Evolutionary conservation across 345 rosid species (phyloP).

Genomic region (Moricandia arvensis): DNA sequence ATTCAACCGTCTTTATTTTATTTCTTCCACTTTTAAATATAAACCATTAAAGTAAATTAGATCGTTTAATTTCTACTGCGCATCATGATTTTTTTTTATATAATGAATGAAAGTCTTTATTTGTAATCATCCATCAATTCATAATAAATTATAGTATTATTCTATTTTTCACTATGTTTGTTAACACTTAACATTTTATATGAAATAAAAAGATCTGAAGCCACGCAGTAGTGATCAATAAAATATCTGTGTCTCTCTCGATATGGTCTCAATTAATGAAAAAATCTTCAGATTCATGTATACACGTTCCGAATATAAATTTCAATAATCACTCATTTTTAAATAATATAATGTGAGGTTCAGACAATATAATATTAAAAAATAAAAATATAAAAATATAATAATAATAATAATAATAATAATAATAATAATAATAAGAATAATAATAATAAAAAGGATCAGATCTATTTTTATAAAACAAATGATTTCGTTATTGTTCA

Average conservation of each 20-base stretch:
- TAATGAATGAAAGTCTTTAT: not conserved
- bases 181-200: not conserved
- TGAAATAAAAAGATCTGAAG: not conserved
- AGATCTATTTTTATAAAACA: not conserved
- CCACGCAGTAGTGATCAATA: not conserved
- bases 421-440: too few species aligned
- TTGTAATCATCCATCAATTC: not conserved
- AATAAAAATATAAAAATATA: too few species aligned
- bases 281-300: not conserved
- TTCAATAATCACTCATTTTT: not conserved
- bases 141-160: not conserved
- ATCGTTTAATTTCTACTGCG: not conserved
- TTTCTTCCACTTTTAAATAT: too few species aligned
- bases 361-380: too few species aligned
- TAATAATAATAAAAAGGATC: too few species aligned
- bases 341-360: not conserved
- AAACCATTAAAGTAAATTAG: not conserved
- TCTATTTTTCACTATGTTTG: not conserved
- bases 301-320: too few species aligned
- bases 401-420: too few species aligned
- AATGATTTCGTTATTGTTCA: too few species aligned
- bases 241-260: not conserved
- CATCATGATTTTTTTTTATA: not conserved
- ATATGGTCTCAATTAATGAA: not conserved
- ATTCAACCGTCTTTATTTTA: too few species aligned